phyloP scores from a whole-genome alignment of 2,329 filamentous ascomycete species.

The Cladosporium sp. region DNA sequence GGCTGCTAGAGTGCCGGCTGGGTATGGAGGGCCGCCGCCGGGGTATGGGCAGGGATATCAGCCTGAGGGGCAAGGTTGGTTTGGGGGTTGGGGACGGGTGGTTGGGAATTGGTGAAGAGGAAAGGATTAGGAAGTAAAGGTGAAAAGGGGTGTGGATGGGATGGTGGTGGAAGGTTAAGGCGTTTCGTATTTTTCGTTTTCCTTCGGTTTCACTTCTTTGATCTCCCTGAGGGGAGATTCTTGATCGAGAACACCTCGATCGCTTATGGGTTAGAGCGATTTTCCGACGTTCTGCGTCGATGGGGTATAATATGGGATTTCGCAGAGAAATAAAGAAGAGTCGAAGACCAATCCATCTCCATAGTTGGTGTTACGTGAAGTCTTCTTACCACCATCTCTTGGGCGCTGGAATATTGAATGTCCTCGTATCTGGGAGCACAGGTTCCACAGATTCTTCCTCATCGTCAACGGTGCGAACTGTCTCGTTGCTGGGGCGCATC shows the following conservation, averaged over 20 bases:
- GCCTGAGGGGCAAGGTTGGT: conserved; percentile 6
- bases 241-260: neutral
- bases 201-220: too few species aligned
- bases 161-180: neutral
- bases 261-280: neutral
- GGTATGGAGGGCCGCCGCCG: conserved; percentile 11
- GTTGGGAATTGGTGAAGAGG: conserved; percentile 1
- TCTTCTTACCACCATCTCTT: neutral
- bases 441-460: too few species aligned
- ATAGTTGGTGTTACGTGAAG: neutral
- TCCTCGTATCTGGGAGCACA: too few species aligned
- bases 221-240: neutral
- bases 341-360: neutral
- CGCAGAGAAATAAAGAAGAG: neutral
- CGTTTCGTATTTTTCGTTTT: neutral
- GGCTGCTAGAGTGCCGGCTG: conserved; percentile 9
- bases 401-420: neutral
- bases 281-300: neutral
- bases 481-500: too few species aligned
- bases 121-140: too few species aligned
- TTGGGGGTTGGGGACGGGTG: conserved; percentile 10
- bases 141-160: neutral
- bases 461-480: too few species aligned
- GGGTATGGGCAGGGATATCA: conserved; percentile 10
- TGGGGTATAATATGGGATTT: neutral